phyloP scores from a whole-genome alignment of 208 protist genomes.

The Giardia duodenalis region DNA sequence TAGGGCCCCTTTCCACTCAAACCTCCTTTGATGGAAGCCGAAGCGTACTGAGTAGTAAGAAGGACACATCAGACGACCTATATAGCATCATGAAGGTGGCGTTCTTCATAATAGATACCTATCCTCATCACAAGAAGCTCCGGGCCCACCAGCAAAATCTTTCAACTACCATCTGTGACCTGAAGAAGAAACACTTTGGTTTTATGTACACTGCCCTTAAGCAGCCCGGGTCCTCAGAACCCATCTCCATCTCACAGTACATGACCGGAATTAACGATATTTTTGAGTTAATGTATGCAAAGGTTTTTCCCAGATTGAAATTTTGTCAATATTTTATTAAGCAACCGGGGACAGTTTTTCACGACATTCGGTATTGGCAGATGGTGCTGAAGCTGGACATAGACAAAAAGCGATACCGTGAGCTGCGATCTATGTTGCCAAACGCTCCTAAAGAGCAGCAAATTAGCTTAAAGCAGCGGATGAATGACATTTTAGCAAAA shows the following conservation, averaged over 20 bases:
- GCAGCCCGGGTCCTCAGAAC: not conserved
- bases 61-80: too few species aligned
- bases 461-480: not conserved
- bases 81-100: not conserved
- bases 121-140: not conserved
- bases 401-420: not conserved
- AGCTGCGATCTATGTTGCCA: not conserved
- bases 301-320: not conserved
- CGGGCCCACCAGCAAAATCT: not conserved
- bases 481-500: not conserved
- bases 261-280: not conserved
- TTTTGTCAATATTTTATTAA: not conserved
- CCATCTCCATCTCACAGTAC: not conserved
- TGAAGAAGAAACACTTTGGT: not conserved
- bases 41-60: too few species aligned
- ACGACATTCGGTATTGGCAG: not conserved
- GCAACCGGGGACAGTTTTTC: not conserved
- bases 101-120: not conserved
- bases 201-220: not conserved
- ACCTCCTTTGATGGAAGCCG: too few species aligned
- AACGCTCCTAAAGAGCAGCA: not conserved
- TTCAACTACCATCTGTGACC: not conserved
- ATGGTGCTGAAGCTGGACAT: not conserved
- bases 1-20: too few species aligned
- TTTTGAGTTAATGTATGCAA: not conserved